Evolutionary conservation across 108 stramenopile species (phyloP).

Genomic region (Cylindrotheca closterium): DNA sequence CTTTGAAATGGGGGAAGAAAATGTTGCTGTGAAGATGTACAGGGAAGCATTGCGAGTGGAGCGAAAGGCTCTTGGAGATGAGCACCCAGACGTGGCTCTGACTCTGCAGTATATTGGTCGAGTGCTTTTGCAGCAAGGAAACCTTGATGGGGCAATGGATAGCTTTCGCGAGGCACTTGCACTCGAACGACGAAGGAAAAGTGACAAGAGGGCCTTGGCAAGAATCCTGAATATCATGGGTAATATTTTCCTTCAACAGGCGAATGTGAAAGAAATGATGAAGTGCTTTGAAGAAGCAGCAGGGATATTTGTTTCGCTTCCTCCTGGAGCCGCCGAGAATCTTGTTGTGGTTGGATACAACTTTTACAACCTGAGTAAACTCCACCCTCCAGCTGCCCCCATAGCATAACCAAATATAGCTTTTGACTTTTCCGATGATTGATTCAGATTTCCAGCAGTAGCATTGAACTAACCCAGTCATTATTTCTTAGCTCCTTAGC

Average conservation of each 20-base stretch:
- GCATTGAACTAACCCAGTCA: no score
- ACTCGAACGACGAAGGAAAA: slow-evolving; percentile 30
- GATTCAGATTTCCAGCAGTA: no score
- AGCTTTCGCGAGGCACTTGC: slow-evolving; percentile 54
- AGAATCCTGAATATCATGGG: slow-evolving; percentile 57
- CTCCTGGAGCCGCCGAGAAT: slow-evolving; percentile 4
- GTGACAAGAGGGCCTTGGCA: slow-evolving; percentile 26
- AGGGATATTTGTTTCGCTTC: slow-evolving; percentile 32
- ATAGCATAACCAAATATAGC: slow-evolving; percentile 40
- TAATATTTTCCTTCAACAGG: slow-evolving; percentile 52
- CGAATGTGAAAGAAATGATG: slow-evolving; percentile 55
- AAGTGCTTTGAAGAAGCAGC: slow-evolving; percentile 50
- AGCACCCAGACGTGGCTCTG: slow-evolving; percentile 48
- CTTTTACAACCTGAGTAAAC: slow-evolving; percentile 47
- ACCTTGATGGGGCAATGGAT: slow-evolving; percentile 45
- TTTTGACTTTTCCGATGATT: no score
- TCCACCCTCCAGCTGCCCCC: slow-evolving; percentile 47
- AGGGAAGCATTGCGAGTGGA: slow-evolving; percentile 60
- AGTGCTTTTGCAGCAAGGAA: slow-evolving; percentile 49
- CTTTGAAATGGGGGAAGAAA: slow-evolving; percentile 55
- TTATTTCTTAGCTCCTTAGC: neutral
- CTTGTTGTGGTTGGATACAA: slow-evolving; percentile 56
- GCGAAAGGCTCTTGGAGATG: slow-evolving; percentile 34
- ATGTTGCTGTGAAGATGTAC: slow-evolving; percentile 45
- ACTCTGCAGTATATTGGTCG: slow-evolving; percentile 60